These are phyloP conservation scores for Nepenthes gracilis DNA, from an alignment of 148 eudicot genomes.

Conservation along the genomic window DNA sequence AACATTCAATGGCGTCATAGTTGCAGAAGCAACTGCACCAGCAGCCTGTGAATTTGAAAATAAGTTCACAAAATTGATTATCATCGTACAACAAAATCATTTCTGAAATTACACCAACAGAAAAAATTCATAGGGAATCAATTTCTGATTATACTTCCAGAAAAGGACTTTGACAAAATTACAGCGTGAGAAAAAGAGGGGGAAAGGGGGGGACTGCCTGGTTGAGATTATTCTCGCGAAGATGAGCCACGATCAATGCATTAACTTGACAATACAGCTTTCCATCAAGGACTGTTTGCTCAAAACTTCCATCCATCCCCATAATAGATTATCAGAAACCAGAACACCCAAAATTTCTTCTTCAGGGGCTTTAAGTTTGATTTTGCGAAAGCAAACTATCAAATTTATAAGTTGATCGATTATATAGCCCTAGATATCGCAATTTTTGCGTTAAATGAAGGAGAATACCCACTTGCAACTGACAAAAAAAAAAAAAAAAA, in stretches of 20 bases:
- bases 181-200: neutral
- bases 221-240: slow-evolving; percentile 63
- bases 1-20: slow-evolving; percentile 72
- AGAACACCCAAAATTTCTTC: neutral
- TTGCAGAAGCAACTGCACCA: slow-evolving; percentile 80
- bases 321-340: neutral
- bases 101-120: neutral
- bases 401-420: no score
- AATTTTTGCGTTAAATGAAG: no score
- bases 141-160: no score
- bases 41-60: slow-evolving; percentile 37
- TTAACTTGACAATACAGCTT: slow-evolving; percentile 59
- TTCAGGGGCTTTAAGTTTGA: no score
- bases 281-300: slow-evolving; percentile 65
- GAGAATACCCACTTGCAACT: no score
- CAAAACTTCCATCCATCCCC: slow-evolving; percentile 39
- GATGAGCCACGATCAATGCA: slow-evolving; percentile 67
- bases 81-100: neutral
- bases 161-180: neutral
- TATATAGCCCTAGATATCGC: no score
- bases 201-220: slow-evolving; percentile 24
- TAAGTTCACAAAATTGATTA: neutral
- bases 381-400: no score
- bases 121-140: neutral
- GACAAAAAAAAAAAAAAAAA: no score